phyloP scores from a whole-genome alignment of 202 grass and related monocot species.

The Musa balbisiana region DNA sequence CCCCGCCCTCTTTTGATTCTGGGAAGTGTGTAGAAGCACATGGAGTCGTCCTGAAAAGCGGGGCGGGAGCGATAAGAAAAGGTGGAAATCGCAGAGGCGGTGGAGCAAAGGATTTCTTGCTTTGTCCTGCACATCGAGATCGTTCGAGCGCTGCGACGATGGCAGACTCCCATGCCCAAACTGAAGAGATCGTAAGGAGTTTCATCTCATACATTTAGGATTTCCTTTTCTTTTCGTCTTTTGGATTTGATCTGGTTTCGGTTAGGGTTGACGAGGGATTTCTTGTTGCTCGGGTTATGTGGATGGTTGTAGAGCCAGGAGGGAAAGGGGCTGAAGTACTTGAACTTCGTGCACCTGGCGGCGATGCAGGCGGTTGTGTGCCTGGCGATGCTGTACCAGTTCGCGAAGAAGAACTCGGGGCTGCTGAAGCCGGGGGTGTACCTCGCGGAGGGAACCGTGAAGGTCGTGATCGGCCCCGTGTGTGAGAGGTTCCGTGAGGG shows the following conservation, averaged over 20 bases:
- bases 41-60: too few species aligned
- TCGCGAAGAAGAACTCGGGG: constrained; percentile 66
- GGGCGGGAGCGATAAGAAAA: too few species aligned
- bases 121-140: neutral
- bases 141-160: constrained; percentile 5
- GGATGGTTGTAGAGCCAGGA: constrained; percentile 16
- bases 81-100: too few species aligned
- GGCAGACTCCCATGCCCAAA: constrained; percentile 10
- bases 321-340: constrained; percentile 40
- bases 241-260: neutral
- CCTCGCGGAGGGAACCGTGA: constrained; percentile 51
- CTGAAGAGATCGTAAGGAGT: constrained; percentile 16
- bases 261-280: neutral
- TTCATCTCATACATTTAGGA: neutral
- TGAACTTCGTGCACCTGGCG: constrained; percentile 49
- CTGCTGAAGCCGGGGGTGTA: constrained; percentile 56
- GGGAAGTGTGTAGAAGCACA: too few species aligned
- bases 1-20: too few species aligned
- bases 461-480: constrained; percentile 41
- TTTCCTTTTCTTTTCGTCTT: neutral
- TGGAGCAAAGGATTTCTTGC: too few species aligned
- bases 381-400: constrained; percentile 41
- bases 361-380: constrained; percentile 43
- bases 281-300: constrained; percentile 4
- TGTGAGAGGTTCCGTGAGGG: constrained; percentile 35